Percentiles rank a stretch among this genome's conserved stretches.
Evolutionary conservation across 371 early-diverging fungal species (phyloP).

Genomic region (Mucor saturninus): DNA sequence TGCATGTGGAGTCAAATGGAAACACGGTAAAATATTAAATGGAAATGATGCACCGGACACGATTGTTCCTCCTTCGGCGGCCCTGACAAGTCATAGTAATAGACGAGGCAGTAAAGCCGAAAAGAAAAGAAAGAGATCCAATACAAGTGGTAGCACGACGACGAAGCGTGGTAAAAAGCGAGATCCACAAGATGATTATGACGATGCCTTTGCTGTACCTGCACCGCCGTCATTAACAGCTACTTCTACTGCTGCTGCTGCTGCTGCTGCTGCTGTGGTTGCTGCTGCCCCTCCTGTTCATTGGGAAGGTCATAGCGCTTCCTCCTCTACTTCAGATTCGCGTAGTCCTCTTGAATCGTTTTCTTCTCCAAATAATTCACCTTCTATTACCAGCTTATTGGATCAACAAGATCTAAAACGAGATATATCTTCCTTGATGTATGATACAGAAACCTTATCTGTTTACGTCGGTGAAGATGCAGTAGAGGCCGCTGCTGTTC

Average conservation of each 20-base stretch:
- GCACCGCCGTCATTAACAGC: slow-evolving; percentile 3
- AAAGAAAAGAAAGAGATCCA: slow-evolving; percentile 16
- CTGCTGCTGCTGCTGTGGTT: background rate
- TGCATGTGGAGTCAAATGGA: slow-evolving; percentile 92
- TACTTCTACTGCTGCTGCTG: background rate
- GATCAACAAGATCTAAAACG: slow-evolving; percentile 1
- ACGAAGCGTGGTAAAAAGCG: slow-evolving; percentile 8
- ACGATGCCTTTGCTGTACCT: slow-evolving; percentile 17
- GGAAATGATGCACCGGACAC: slow-evolving; percentile 4
- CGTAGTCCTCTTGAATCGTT: slow-evolving; percentile 31
- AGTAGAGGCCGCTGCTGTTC: slow-evolving; percentile 50
- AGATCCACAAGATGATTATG: slow-evolving; percentile 3
- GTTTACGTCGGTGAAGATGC: slow-evolving; percentile 40
- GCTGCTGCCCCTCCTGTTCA: background rate
- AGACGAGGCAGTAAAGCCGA: slow-evolving; percentile 9
- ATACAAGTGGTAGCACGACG: background rate
- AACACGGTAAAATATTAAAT: slow-evolving; percentile 67
- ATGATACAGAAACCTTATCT: slow-evolving; percentile 19
- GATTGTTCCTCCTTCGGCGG: background rate
- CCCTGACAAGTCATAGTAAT: slow-evolving; percentile 14
- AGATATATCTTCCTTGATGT: slow-evolving; percentile 1
- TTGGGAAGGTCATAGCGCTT: slow-evolving; percentile 25
- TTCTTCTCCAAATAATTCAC: slow-evolving; percentile 18
- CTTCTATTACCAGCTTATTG: slow-evolving; percentile 6
- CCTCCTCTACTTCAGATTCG: slow-evolving; percentile 29